These are phyloP conservation scores for Leccinum barrowsii DNA, from an alignment of 768 basidiomycete genomes.

Conservation along the genomic window DNA sequence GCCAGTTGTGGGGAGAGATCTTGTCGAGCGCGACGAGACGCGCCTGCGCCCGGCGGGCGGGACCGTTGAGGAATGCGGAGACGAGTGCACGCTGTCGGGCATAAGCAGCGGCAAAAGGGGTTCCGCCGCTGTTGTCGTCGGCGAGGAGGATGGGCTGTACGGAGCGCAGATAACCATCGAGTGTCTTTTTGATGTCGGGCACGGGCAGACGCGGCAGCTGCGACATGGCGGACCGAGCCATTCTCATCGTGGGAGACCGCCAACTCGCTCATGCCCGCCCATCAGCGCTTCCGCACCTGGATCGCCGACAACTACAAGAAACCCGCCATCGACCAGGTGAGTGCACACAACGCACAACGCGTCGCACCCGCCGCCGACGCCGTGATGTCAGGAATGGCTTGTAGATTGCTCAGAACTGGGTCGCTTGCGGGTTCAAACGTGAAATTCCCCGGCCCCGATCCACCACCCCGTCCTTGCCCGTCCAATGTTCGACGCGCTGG, in stretches of 20 bases:
- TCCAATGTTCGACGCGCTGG: background rate
- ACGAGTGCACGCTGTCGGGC: conserved; percentile 22
- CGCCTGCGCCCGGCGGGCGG: conserved; percentile 18
- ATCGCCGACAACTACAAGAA: conserved; percentile 52
- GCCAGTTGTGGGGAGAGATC: conserved; percentile 86
- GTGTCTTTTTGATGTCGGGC: conserved; percentile 69
- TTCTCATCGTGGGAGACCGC: background rate
- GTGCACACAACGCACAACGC: conserved; percentile 3
- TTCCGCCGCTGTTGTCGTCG: conserved; percentile 57
- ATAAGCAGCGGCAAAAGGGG: conserved; percentile 36
- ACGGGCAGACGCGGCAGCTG: conserved; percentile 73
- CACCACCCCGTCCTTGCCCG: conserved; percentile 2
- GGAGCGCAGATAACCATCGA: conserved; percentile 75
- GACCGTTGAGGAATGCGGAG: conserved; percentile 10
- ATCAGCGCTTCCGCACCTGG: conserved; percentile 45
- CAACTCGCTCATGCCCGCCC: conserved; percentile 18
- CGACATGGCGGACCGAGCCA: conserved; percentile 21
- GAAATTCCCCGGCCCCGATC: conserved; percentile 43
- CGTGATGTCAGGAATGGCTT: conserved; percentile 62
- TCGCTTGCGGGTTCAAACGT: conserved; percentile 41
- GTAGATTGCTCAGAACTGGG: conserved; percentile 67
- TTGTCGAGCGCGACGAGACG: conserved; percentile 66
- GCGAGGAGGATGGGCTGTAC: conserved; percentile 78
- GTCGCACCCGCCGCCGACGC: background rate
- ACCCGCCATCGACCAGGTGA: conserved; percentile 62